Evolutionary conservation across 2,329 filamentous ascomycete genomes (phyloP), one percentile per base, ranked within the genome.

Genomic region (Paraphaeosphaeria sporulosa): DNA sequence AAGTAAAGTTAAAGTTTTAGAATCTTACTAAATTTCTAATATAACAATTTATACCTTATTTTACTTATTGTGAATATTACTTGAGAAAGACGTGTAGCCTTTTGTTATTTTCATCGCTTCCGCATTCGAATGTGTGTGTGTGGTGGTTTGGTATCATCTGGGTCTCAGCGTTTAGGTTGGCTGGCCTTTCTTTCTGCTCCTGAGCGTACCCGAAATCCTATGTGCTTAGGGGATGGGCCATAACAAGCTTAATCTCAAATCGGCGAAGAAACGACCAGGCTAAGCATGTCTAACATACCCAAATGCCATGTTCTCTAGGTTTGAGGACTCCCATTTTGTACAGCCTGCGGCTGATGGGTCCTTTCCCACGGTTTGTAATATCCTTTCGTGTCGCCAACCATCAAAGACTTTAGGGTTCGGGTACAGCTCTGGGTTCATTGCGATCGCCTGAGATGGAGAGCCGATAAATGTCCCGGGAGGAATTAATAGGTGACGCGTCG

Each of bases 231-330:
- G 15, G 38, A 42, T 42, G 38, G 27, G 27, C 54, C 44, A 60
- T 30, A 12, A 60, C 40, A 13, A 52, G 12, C 54, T 60, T 59
- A n/a, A 56, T 49, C 43, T 55, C 34, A 15, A n/a, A 4, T 13
- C 25, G 10, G 57, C 57, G 32, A 59, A 56, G 34, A 55, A 59
- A 5, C 57, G 42, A 5, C 57, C 57, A 7, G 57, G 52, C 34
- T 51, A 59, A 3, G 51, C 56, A 19, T 58, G 56, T 17, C 36
- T 30, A 13, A 48, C 56, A 30, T 36, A 47, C 10, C 56, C 56
- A 27, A 53, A 58, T 3, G 48, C 48, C 27, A 50, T 19, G 23
- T 19, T 50, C 6, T 34, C 17, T 12, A 12, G 48, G 17, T 50
- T 50, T 19, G 48, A 3, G 8, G 46, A 30, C 5, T 6, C 46